Percentiles rank a stretch among this genome's conserved stretches.
phyloP scores from a whole-genome alignment of 768 basidiomycete species.

The Panaeolus papilionaceus region DNA sequence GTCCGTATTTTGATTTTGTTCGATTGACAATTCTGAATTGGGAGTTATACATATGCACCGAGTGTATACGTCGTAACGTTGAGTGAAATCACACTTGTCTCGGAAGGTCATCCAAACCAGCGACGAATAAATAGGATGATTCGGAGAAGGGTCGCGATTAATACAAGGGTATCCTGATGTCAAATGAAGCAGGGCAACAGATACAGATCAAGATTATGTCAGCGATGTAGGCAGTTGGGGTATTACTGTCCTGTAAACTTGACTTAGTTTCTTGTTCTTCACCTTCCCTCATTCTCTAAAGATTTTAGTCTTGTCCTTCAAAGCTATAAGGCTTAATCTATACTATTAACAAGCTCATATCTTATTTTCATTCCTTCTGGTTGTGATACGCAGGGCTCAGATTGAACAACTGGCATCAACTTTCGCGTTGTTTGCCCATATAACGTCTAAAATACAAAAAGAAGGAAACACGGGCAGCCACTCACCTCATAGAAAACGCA shows the following conservation, averaged over 20 bases:
- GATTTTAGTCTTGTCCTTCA: neutral
- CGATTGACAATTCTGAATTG: too few species aligned
- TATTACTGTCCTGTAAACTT: neutral
- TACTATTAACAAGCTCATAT: neutral
- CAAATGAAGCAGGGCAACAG: neutral
- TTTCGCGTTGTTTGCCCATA: neutral
- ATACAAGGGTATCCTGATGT: neutral
- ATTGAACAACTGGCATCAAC: neutral
- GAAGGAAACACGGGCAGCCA: neutral
- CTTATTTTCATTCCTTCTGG: neutral
- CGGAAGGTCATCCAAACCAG: too few species aligned
- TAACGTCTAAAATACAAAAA: neutral
- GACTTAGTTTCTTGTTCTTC: neutral
- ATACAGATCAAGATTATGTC: slow-evolving; percentile 5
- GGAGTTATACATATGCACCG: too few species aligned
- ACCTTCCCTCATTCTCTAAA: neutral
- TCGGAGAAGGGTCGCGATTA: too few species aligned
- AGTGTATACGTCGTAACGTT: too few species aligned
- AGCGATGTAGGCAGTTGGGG: neutral
- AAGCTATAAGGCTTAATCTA: neutral
- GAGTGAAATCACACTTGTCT: too few species aligned
- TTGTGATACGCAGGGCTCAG: neutral
- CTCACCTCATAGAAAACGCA: neutral
- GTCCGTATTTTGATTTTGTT: too few species aligned
- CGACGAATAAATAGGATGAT: too few species aligned